Base-by-base conservation (phyloP, 2,329 filamentous ascomycete species). In the Berkeleyomyces rouxiae region DNA sequence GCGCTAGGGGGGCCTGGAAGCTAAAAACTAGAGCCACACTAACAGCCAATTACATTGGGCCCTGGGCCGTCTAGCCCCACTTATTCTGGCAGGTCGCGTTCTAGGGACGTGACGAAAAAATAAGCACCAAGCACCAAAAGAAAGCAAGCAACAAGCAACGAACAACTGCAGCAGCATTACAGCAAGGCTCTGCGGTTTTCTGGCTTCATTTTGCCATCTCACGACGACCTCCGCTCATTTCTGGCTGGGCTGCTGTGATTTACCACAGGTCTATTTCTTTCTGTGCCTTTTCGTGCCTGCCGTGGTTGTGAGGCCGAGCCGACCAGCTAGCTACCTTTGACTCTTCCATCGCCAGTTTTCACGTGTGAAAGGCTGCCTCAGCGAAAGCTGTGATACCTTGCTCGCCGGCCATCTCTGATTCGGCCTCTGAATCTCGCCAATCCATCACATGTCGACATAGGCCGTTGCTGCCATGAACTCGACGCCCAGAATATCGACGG, bases 401-500 rank as follows among this genome's bases (percentile, higher is more conserved):
- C 31, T 33, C 11, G 16, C 31, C 44, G 42, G 60, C 37, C 10
- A 10, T 42, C n/a, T 40, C 23, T 60, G 9, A 10, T 59, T 33
- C 42, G 33, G 4, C 39, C 31, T 44, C 40, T 40, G 2, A 37
- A 36, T 16, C 7, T 36, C 63, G 11, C 16, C 9, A n/a, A 9
- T 51, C 40, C 46, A 42, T 51, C 57, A 53, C 40, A 62, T 65
- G 57, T 55, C 23, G 23, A 60, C 31, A 31, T 62, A 62, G 49
- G 33, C 40, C 13, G 40, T 37, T 43, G 40, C 47, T 60, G 57
- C 55, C 33, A 65, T 65, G 63, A 59, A 63, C 58, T 57, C 60
- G 57, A 65, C 63, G 44, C 63, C 63, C 46, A 65, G 40, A 60
- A 61, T 65, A 16, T 62, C 60, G 31, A 60, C 61, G 46, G 64